Evolutionary conservation across 805 yeast genomes (phyloP), one percentile per base, ranked within the genome.

Genomic region (Kodamaea kaohsiungensis): DNA sequence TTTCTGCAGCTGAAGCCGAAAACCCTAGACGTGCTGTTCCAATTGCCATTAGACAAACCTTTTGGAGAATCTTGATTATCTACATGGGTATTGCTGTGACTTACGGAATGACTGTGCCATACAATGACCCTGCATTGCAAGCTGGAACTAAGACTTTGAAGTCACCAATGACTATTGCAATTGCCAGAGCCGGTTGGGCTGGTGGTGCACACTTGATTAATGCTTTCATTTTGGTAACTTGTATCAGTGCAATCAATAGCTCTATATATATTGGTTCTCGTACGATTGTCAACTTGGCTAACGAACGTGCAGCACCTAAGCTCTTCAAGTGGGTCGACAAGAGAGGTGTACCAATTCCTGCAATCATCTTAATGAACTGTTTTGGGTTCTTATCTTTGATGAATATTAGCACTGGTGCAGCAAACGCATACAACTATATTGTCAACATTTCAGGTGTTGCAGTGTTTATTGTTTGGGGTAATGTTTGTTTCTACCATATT

Each of bases 211-310:
- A 86, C 61, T 74, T 85, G 56, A 73, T 84, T 59, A 84, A 85
- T 58, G 84, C 90, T 0, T 80, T 88, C 61, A 80, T 87, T 57
- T 70, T 86, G 54, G 64, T 85, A 12, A 85, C 88, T 1, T 82
- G 89, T 61, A 67, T 88, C 43, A 83, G 88, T 33, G 88, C 92
- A 5, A 82, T 86, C 62, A 87, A 87, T 69, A 79, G 88, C 43
- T 81, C 88, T 37, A 82, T 87, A 51, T 87, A 83, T 66, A 78
- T 87, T 66, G 89, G 88, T 9, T 82, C 89, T 2, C 76, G 92
- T 66, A 80, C 90, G 0, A 72, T 87, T 12, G 82, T 86, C 57
- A 83, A 81, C 52, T 77, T 87, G 77, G 85, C 91, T 4, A 72
- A 78, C 56, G 84, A 80, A 53, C 83, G 85, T 1, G 75, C 77